Evolutionary conservation across 1,139 yeast genomes (phyloP).

Genomic region (Magnusiomyces fungicola): DNA sequence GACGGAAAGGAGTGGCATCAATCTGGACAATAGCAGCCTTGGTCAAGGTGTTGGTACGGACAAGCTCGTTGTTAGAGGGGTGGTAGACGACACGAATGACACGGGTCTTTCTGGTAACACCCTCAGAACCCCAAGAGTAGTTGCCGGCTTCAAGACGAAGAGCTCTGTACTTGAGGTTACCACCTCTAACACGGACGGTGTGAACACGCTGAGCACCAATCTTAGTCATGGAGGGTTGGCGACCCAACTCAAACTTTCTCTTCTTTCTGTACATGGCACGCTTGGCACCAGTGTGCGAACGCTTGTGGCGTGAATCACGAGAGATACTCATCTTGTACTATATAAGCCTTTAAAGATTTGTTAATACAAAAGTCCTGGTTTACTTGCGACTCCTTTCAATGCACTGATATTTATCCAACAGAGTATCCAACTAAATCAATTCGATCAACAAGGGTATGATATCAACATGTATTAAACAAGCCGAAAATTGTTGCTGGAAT

Average conservation of each 20-base stretch:
- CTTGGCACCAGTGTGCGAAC: constrained; percentile 99
- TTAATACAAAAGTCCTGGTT: too few species aligned
- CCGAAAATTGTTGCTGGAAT: too few species aligned
- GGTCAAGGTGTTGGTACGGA: constrained; percentile 99
- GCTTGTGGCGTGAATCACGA: constrained; percentile 99
- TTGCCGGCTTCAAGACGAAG: constrained; percentile 98
- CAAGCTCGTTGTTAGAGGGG: constrained; percentile 99
- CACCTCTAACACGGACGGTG: constrained; percentile 99
- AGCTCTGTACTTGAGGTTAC: constrained; percentile 99
- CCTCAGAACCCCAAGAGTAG: constrained; percentile 99
- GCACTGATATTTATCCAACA: too few species aligned
- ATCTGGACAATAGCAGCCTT: constrained; percentile 98
- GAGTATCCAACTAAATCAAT: too few species aligned
- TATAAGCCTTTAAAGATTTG: not conserved
- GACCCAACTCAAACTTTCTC: constrained; percentile 99
- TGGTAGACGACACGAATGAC: constrained; percentile 96
- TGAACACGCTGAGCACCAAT: constrained; percentile 99
- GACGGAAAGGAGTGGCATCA: constrained; percentile 99
- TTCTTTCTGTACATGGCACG: constrained; percentile 99
- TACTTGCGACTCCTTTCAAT: too few species aligned
- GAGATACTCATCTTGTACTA: constrained; percentile 84
- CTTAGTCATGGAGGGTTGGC: constrained; percentile 99
- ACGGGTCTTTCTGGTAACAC: constrained; percentile 98
- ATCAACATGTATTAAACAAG: too few species aligned
- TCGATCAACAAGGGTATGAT: too few species aligned